A percentile compares a stretch with the other conserved stretches of the same genome.
These are phyloP conservation scores for Arbutus unedo DNA, from an alignment of 148 eudicot genomes.

Conservation along the genomic window DNA sequence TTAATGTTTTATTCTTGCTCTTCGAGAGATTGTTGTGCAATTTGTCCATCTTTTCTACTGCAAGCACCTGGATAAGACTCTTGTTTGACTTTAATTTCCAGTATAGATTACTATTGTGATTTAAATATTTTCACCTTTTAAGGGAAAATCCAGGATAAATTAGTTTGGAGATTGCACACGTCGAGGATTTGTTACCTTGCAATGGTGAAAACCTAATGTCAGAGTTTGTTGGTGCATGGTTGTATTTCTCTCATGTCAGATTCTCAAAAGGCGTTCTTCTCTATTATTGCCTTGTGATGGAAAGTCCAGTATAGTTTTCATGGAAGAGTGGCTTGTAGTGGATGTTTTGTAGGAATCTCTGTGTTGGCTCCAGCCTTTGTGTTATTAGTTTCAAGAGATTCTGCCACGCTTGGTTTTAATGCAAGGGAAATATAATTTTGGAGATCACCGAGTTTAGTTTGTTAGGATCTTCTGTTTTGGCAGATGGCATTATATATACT, in stretches of 20 bases:
- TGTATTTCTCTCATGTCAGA: not conserved
- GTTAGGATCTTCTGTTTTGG: not conserved
- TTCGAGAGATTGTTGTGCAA: not conserved
- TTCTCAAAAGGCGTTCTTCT: not conserved
- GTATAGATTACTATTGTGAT: not conserved
- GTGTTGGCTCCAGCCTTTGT: not conserved
- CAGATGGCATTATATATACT: not conserved
- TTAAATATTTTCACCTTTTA: not conserved
- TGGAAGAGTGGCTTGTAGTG: not conserved
- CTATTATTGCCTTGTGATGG: not conserved
- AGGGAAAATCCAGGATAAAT: not conserved
- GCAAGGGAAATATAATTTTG: not conserved
- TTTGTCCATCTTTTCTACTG: slow-evolving; percentile 2
- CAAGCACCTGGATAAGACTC: not conserved
- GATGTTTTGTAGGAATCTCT: not conserved
- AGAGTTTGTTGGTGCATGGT: not conserved
- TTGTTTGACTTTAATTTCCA: not conserved
- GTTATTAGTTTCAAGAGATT: not conserved
- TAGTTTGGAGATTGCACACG: not conserved
- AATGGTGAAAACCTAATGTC: not conserved
- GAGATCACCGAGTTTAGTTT: not conserved
- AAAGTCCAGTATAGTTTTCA: not conserved
- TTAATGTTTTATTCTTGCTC: not conserved
- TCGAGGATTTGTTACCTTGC: slow-evolving; percentile 1
- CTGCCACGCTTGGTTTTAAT: not conserved